Evolutionary conservation across 805 yeast genomes (phyloP).

Genomic region (Starmerella stellata): DNA sequence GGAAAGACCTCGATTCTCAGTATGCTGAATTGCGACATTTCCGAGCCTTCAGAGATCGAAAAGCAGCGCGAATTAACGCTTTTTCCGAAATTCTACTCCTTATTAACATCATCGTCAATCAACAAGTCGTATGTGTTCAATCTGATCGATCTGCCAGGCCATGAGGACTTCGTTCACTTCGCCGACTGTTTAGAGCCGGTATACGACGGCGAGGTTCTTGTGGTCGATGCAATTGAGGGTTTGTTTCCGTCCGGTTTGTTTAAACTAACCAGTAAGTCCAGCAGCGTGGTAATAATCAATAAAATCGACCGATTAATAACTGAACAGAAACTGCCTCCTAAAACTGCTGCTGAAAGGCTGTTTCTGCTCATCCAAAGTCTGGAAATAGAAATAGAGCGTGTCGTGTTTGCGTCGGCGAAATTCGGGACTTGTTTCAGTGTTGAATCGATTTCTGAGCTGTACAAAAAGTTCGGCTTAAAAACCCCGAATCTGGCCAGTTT

Average conservation of each 20-base stretch:
- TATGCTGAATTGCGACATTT: constrained; percentile 38
- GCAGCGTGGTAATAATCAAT: constrained; percentile 42
- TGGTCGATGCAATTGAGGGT: constrained; percentile 79
- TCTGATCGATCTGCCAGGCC: constrained; percentile 83
- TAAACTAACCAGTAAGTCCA: background rate
- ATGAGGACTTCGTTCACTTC: constrained; percentile 67
- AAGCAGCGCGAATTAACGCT: constrained; percentile 51
- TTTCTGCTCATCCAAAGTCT: constrained; percentile 38
- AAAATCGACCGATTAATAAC: constrained; percentile 73
- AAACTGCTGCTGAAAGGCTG: constrained; percentile 55
- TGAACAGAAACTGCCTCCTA: constrained; percentile 59
- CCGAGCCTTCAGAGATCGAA: constrained; percentile 58
- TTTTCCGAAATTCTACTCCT: constrained; percentile 41
- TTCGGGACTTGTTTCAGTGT: constrained; percentile 50
- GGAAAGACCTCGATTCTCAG: constrained; percentile 69
- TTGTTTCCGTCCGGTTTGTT: constrained; percentile 29
- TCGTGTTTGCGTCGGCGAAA: constrained; percentile 54
- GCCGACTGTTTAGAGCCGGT: constrained; percentile 36
- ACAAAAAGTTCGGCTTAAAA: constrained; percentile 22
- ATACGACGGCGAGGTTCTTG: constrained; percentile 48
- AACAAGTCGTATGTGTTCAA: constrained; percentile 43
- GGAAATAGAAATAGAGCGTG: constrained; percentile 34
- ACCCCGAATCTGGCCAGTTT: background rate
- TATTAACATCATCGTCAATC: constrained; percentile 36
- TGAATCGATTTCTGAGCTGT: constrained; percentile 42